Evolutionary conservation across 352 stramenopile genomes (phyloP), one percentile per base, ranked within the genome.

Genomic region (Lagenidium giganteum): DNA sequence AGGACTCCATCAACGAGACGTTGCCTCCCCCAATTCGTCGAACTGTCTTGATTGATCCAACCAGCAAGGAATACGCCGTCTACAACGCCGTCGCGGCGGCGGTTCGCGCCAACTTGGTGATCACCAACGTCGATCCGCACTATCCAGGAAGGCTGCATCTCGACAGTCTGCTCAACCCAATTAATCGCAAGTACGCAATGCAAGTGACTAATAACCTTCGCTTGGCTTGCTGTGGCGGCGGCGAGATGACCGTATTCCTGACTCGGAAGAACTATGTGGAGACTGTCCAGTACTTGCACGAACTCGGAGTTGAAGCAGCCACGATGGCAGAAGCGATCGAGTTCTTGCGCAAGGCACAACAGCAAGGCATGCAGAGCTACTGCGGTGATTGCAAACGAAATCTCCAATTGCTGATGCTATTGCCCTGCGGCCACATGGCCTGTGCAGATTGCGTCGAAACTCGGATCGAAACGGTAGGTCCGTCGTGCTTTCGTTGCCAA

Each of bases 371-470:
- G 14, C 47, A 64, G 21, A 89, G 61, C 7, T n/a, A 64, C 12
- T 98, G 94, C 62, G 66, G 66, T 18, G 61, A 64, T n/a, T 98
- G 94, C 55, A 68, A 58, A 8, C 64, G 93, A 2, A 53, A 88
- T 22, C 50, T 97, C 4, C 82, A 93, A 39, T 64, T 93, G 29
- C 63, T 97, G 0, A 88, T 97, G 66, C 61, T 98, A 12, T 67
- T 97, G 13, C 89, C 91, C 12, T 98, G 94, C 57, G 88, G 86
- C 2, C 69, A 95, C 60, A 54, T 98, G 12, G 75, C 94, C 33
- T 98, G 94, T 54, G 83, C 89, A 1, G 92, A 98, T 51, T 98
- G 94, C 45, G 67, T 96, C 4, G 78, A 96, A 62, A 71, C 82
- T 26, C 60, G 64, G 14, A 64, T 92, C n/a, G 45, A 73, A 26